Evolutionary conservation across 2,329 filamentous ascomycete species (phyloP).

Genomic region (Monosporascus sp.): DNA sequence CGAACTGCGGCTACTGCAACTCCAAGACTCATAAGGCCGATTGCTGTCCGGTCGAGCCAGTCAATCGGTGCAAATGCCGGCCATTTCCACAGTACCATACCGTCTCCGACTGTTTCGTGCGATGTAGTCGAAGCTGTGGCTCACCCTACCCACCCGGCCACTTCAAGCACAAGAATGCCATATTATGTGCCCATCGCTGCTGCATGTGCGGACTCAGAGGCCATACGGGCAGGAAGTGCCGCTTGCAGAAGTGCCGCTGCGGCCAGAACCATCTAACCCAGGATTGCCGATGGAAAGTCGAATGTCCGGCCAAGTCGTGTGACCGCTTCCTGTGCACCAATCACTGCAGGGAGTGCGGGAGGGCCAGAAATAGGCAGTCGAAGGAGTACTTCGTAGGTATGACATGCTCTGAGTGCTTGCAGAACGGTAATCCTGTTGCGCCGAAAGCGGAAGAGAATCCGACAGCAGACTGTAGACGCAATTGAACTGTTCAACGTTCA

Average conservation of each 20-base stretch:
- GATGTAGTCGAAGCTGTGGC: conserved; percentile 31
- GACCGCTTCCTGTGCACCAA: conserved; percentile 28
- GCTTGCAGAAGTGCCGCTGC: conserved; percentile 29
- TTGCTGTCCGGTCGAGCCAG: conserved; percentile 24
- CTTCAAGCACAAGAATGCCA: conserved; percentile 29
- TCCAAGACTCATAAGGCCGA: conserved; percentile 21
- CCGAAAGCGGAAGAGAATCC: background rate
- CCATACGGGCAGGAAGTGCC: conserved; percentile 32
- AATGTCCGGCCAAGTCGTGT: conserved; percentile 27
- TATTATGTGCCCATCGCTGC: conserved; percentile 32
- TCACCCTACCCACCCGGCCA: conserved; percentile 15
- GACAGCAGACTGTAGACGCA: too few species aligned
- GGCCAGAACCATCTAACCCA: conserved; percentile 32
- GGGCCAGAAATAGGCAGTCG: conserved; percentile 13
- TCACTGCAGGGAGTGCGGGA: conserved; percentile 32
- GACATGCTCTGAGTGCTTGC: conserved; percentile 25
- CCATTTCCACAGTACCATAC: conserved; percentile 33
- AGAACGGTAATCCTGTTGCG: conserved; percentile 12
- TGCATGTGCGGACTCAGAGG: conserved; percentile 37
- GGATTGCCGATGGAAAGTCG: conserved; percentile 34
- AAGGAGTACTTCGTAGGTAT: conserved; percentile 25
- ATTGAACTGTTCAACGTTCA: too few species aligned
- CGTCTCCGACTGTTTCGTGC: conserved; percentile 25
- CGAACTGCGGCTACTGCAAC: conserved; percentile 31
- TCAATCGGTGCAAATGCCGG: conserved; percentile 33